A percentile compares a stretch with the other conserved stretches of the same genome.
Conservation (phyloP, 225 moss, liverwort and hornwort genomes). For the Sphagnum contortum region DNA sequence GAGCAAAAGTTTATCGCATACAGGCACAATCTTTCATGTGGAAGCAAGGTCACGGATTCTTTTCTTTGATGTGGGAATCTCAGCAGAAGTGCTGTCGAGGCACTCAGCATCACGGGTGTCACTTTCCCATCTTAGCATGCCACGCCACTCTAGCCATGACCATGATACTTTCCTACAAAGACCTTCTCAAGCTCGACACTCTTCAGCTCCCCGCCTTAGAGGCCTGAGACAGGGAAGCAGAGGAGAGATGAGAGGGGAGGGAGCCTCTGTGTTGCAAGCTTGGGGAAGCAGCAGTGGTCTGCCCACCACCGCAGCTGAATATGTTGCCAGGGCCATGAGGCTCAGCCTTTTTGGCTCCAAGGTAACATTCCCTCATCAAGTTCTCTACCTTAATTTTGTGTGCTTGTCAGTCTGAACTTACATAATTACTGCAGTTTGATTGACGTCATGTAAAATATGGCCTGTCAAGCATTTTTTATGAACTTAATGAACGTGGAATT, state of each 20-base stretch:
- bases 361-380: slow-evolving; percentile 17
- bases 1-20: slow-evolving; percentile 37
- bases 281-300: slow-evolving; percentile 19
- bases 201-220: slow-evolving; percentile 12
- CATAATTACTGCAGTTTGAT: neutral
- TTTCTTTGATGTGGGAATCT: slow-evolving; percentile 29
- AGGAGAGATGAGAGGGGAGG: slow-evolving; percentile 20
- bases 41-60: slow-evolving; percentile 76
- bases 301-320: slow-evolving; percentile 26
- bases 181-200: slow-evolving; percentile 16
- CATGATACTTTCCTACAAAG: slow-evolving; percentile 16
- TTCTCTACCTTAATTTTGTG: neutral
- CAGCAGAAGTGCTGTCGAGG: slow-evolving; percentile 10
- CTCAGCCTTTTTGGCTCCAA: slow-evolving; percentile 71
- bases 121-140: slow-evolving; percentile 24
- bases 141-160: slow-evolving; percentile 11
- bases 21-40: slow-evolving; percentile 41
- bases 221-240: slow-evolving; percentile 6
- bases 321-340: slow-evolving; percentile 64
- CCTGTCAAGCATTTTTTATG: neutral
- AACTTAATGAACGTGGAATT: neutral
- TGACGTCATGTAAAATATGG: neutral
- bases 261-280: slow-evolving; percentile 15
- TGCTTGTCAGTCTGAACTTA: neutral
- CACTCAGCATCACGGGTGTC: slow-evolving; percentile 19